phyloP scores from a whole-genome alignment of 2,329 filamentous ascomycete species.

The Metarhizium brunneum region DNA sequence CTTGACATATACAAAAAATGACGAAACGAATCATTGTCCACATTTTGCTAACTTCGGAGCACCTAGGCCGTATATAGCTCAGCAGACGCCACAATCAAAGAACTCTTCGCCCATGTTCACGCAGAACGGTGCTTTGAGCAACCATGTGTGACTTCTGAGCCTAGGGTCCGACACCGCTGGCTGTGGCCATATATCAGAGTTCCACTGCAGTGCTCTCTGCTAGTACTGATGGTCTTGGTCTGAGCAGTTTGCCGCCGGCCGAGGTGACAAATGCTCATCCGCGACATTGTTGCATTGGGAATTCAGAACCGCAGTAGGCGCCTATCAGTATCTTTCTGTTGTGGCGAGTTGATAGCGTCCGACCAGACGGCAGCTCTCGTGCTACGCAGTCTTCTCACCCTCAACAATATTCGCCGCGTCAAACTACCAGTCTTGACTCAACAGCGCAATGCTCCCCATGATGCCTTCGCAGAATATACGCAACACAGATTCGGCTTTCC shows the following conservation, averaged over 20 bases:
- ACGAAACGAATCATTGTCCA: neutral
- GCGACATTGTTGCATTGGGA: neutral
- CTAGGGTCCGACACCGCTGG: neutral
- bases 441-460: neutral
- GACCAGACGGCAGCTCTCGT: neutral
- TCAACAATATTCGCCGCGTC: neutral
- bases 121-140: neutral
- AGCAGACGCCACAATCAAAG: neutral
- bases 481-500: neutral
- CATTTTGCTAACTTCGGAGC: neutral
- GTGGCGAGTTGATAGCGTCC: neutral
- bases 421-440: neutral
- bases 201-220: neutral
- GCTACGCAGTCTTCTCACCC: neutral
- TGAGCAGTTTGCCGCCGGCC: neutral
- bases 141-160: neutral
- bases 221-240: neutral
- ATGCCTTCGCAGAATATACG: neutral
- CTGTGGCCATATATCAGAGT: neutral
- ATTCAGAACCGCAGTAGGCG: neutral
- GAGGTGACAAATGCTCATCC: neutral
- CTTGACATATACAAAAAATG: neutral
- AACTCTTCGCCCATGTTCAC: neutral
- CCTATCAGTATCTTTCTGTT: neutral
- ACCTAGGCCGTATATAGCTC: neutral